Evolutionary conservation across 2,329 filamentous ascomycete genomes (phyloP), one percentile per base, ranked within the genome.

Genomic region (Diaporthe helianthi): DNA sequence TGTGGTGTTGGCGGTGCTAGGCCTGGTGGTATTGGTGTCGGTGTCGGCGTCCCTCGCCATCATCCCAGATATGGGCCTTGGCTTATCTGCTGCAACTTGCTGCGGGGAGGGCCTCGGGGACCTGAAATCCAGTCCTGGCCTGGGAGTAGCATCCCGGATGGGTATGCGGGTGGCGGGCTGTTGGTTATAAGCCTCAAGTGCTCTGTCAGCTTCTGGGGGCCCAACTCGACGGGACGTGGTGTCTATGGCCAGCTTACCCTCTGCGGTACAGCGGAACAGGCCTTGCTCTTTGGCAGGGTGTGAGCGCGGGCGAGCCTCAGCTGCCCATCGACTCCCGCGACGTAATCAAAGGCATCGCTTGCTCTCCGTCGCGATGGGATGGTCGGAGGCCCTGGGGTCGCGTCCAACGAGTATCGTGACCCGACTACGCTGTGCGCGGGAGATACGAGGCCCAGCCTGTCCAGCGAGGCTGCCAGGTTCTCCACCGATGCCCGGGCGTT

Each of bases 261-360:
- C 12, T 47, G 58, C n/a, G 58, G 41, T 7, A 36, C 44, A 49
- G 58, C 44, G 47, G 44, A 8, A n/a, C 58, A 29, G 29, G 58
- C 26, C 58, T 47, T 63, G 44, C 58, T 63, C 58, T 63, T 63
- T 31, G 58, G 58, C n/a, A 63, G 29, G 19, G 58, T 63, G 29
- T 49, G 58, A 36, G 58, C 58, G 22, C 58, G 58, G 29, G 41
- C 29, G 4, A 63, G 58, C 58, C n/a, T 31, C 4, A 13, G 12
- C 41, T 63, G 58, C 44, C 44, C 44, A 2, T 49, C n/a, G 12
- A n/a, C 58, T 24, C 44, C 41, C 15, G 29, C 41, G 36, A 46
- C 58, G n/a, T 49, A 19, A 26, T 63, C n/a, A n/a, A 63, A 49
- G n/a, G 58, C 44, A 41, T 63, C 58, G 44, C 58, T 63, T 36